Conservation (phyloP, 441 rosid species). For the Pelargonium cotyledonis region DNA sequence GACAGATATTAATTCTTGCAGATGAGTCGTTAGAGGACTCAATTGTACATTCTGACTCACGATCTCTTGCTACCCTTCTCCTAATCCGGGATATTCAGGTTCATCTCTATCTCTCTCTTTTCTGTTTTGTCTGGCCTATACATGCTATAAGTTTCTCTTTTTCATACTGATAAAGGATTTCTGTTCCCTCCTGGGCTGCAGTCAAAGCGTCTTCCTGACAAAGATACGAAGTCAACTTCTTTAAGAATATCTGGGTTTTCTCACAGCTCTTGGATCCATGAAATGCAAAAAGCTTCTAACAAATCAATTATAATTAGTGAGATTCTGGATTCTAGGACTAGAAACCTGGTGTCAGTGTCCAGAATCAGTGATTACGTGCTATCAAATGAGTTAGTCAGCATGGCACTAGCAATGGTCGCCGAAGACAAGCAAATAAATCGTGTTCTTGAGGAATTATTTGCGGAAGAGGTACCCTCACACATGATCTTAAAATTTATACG, state of each 20-base stretch:
- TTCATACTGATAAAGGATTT: constrained; percentile 12
- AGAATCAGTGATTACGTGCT: constrained; percentile 89
- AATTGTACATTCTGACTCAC: constrained; percentile 82
- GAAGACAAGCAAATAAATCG: constrained; percentile 92
- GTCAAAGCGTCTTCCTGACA: constrained; percentile 78
- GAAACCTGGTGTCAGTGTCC: constrained; percentile 82
- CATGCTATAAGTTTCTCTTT: constrained; percentile 4
- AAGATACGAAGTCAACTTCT: constrained; percentile 44
- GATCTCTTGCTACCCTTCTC: constrained; percentile 93
- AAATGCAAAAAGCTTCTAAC: constrained; percentile 92
- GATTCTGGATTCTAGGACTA: constrained; percentile 89
- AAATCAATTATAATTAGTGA: constrained; percentile 83
- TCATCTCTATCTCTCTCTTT: not conserved
- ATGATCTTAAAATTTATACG: not conserved
- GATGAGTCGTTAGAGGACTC: constrained; percentile 92
- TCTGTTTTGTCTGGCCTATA: not conserved
- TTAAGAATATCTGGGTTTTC: constrained; percentile 52
- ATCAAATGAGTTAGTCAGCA: constrained; percentile 81
- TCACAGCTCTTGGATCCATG: constrained; percentile 82
- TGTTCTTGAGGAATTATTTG: constrained; percentile 78
- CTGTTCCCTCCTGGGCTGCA: constrained; percentile 26
- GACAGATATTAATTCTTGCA: constrained; percentile 92
- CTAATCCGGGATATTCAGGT: constrained; percentile 96
- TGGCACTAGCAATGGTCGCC: constrained; percentile 94
- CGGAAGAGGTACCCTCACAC: constrained; percentile 51